Evolutionary conservation across 352 stramenopile species (phyloP), one percentile per base, ranked within the genome.

Genomic region (Peronospora tabacina): DNA sequence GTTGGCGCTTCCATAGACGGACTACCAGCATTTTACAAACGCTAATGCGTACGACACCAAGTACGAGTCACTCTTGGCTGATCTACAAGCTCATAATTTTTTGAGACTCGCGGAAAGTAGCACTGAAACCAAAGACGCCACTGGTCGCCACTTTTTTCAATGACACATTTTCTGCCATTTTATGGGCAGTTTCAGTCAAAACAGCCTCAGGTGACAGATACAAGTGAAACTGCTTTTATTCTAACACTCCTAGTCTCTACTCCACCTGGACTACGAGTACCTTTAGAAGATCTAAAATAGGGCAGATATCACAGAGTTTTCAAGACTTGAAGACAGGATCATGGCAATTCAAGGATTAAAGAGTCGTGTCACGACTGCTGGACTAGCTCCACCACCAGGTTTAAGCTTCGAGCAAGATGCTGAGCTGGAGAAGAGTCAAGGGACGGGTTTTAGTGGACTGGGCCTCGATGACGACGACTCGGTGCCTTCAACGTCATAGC

Each of bases 71-170:
- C 58, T 93, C 26, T 72, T 93, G 37, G 82, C 82, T 41, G 82
- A 93, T 61, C 66, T 93, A 32, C 75, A 78, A 16, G 82, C 82
- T 13, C 82, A 93, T 47, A 80, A 93, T 65, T 66, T 93, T 7
- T 49, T 93, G 22, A 80, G 80, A 1, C 80, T 79, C 8, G 63
- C 84, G 17, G 78, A 88, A 48, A 72, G 35, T 41, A 55, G 43
- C 50, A 40, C 47, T 7, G 47, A 59, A 10, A 22, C 55, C 24
- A 45, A 19, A n/a, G 51, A 59, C 17, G 37, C 41, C 32, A 28
- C 53, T n/a, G 59, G n/a, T 72, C 68, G 17, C 84, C 80, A 45
- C 66, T 93, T 22, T 88, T 93, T 89, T 90, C 55, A 88, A 93
- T 41, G 75, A 93, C 50, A 72, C 78, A 15, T 88, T 93, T 51